Evolutionary conservation across 176 grass and related monocot species (phyloP), one percentile per base, ranked within the genome.

Genomic region (Elaeis guineensis): DNA sequence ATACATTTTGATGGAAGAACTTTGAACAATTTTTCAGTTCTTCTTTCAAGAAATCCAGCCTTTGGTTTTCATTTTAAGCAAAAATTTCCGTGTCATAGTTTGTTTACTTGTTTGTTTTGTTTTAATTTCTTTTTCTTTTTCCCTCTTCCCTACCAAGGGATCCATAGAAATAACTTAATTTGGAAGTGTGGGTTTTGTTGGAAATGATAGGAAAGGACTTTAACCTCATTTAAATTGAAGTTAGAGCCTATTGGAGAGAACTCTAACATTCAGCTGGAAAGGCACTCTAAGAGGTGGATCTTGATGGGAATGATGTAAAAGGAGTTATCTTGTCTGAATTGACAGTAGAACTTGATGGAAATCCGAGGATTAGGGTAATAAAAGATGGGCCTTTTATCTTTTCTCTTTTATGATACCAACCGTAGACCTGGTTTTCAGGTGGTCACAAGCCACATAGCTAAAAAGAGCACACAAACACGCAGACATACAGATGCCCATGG

Each of bases 321-420:
- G 51, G 63, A 75, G 16, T 70, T 49, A 35, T 73, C 68, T 75
- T 75, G 52, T 69, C 55, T 58, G 62, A 74, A 30, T 57, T 70
- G 78, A 70, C 65, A 55, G 58, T 70, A 57, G 57, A 56, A 60
- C 35, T 39, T 18, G 50, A 58, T 48, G 49, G 18, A 50, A 70
- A 77, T 19, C 14, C 59, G 22, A 28, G 16, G 16, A 53, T 17
- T 44, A 22, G 57, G 3, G 52, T 20, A 6, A 6, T 19, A 29
- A 55, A n/a, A 21, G n/a, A 55, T 7, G 16, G n/a, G 21, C 17
- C 16, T 54, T 67, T 23, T 28, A 5, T 53, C 49, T 66, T 26
- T 12, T 12, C 35, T 39, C 35, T 39, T 39, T 39, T 39, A 39
- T 39, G 9, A 2, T 39, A 12, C 35, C 35, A 39, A 39, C 8